A percentile compares a stretch with the other conserved stretches of the same genome.
Evolutionary conservation across 192 early-diverging fungal genomes (phyloP).

Genomic region (Coemansia sp.): DNA sequence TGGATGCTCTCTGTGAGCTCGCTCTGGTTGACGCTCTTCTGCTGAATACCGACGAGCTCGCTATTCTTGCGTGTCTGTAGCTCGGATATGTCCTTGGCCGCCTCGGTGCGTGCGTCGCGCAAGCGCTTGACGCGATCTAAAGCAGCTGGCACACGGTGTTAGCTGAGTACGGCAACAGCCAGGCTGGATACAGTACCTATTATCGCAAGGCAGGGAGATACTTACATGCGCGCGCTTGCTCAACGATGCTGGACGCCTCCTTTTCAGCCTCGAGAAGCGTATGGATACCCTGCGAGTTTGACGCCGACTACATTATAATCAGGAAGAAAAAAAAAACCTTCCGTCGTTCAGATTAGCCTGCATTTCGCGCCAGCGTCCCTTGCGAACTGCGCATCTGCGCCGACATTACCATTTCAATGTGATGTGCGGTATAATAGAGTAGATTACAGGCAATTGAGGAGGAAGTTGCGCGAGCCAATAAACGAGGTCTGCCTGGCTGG

Average conservation of each 20-base stretch:
- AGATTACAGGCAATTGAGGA: background rate
- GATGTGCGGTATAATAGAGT: background rate
- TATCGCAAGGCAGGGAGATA: background rate
- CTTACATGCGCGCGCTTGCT: slow-evolving; percentile 82
- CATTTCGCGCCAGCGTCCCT: background rate
- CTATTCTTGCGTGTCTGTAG: slow-evolving; percentile 84
- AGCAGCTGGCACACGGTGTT: background rate
- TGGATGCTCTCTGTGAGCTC: slow-evolving; percentile 36
- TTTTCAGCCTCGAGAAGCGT: slow-evolving; percentile 98
- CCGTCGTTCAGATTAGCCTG: background rate
- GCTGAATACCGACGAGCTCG: slow-evolving; percentile 58
- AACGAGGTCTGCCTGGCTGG: no score
- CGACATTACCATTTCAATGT: slow-evolving; percentile 13
- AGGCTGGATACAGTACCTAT: slow-evolving; percentile 36
- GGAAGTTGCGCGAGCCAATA: no score
- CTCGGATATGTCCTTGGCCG: slow-evolving; percentile 87
- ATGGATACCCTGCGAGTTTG: slow-evolving; percentile 90
- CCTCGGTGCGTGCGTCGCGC: slow-evolving; percentile 95
- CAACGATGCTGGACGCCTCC: slow-evolving; percentile 92
- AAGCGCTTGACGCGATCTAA: slow-evolving; percentile 86
- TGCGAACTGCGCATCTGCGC: background rate
- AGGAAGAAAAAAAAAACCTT: no score
- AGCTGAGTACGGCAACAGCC: background rate
- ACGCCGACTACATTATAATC: slow-evolving; percentile 47
- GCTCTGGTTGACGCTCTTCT: slow-evolving; percentile 44